Evolutionary conservation across 2,329 filamentous ascomycete genomes (phyloP).

Genomic region (Diaporthe velutina): DNA sequence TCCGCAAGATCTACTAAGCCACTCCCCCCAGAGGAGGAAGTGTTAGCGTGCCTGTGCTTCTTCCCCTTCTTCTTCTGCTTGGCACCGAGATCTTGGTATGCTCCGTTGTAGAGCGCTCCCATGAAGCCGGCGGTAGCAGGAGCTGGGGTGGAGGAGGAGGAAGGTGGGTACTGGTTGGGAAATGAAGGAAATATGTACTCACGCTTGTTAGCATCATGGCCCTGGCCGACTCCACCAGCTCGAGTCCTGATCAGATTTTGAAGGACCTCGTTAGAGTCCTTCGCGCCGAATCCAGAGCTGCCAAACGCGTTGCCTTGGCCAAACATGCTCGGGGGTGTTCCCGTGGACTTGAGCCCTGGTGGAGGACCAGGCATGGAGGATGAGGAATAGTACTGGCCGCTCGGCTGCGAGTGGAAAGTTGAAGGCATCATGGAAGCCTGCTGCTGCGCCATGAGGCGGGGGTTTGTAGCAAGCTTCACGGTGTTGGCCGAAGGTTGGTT

Average conservation of each 20-base stretch:
- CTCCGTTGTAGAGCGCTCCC: conserved; percentile 92
- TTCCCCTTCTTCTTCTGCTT: conserved; percentile 99
- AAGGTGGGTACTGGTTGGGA: conserved; percentile 86
- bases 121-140: conserved; percentile 87
- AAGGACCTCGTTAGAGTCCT: conserved; percentile 82
- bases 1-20: conserved; percentile 99
- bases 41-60: conserved; percentile 99
- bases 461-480: conserved; percentile 83
- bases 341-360: conserved; percentile 93
- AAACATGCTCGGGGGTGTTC: conserved; percentile 95
- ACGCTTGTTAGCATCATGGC: conserved; percentile 93
- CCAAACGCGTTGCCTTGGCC: conserved; percentile 89
- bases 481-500: conserved; percentile 71
- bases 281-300: conserved; percentile 76
- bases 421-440: conserved; percentile 89
- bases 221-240: conserved; percentile 75
- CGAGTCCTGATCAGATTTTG: conserved; percentile 84
- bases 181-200: conserved; percentile 97
- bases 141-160: conserved; percentile 84
- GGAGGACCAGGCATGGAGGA: conserved; percentile 92
- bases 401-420: conserved; percentile 69
- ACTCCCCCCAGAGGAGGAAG: conserved; percentile 99
- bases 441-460: conserved; percentile 81
- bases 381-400: conserved; percentile 79
- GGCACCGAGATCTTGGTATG: conserved; percentile 90